phyloP scores from a whole-genome alignment of 108 stramenopile genomes.

The Tribonema minus region DNA sequence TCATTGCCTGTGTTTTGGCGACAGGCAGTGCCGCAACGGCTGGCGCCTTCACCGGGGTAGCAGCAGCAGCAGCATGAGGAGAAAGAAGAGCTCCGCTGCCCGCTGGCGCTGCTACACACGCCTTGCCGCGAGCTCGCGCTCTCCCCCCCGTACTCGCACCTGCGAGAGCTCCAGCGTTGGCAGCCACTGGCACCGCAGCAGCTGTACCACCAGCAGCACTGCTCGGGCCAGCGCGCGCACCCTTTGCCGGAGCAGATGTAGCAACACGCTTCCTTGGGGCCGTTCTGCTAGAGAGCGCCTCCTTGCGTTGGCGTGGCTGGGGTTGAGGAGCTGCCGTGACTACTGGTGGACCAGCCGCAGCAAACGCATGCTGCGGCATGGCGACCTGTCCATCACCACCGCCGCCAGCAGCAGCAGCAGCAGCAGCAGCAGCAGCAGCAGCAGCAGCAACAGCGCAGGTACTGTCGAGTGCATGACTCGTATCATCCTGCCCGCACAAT shows the following conservation, averaged over 20 bases:
- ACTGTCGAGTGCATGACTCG: not conserved
- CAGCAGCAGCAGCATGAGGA: no score
- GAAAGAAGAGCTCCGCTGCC: no score
- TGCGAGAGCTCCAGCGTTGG: no score
- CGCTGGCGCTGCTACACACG: no score
- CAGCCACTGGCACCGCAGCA: no score
- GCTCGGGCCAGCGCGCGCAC: not conserved
- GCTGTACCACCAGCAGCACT: not conserved
- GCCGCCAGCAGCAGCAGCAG: not conserved
- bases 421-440: not conserved
- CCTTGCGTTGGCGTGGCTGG: not conserved
- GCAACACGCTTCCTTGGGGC: not conserved
- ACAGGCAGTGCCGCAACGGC: no score
- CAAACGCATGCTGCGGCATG: not conserved
- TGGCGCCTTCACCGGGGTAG: no score
- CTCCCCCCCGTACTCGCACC: no score
- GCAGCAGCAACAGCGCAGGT: not conserved
- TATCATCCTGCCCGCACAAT: not conserved
- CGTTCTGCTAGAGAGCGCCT: not conserved
- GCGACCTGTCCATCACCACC: not conserved
- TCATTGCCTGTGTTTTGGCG: no score
- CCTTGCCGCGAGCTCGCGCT: no score
- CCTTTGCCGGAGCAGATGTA: not conserved
- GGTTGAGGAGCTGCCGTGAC: not conserved
- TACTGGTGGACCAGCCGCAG: not conserved